Evolutionary conservation across 2,329 filamentous ascomycete species (phyloP), one percentile per base, ranked within the genome.

Genomic region (Epichloe gansuensis): DNA sequence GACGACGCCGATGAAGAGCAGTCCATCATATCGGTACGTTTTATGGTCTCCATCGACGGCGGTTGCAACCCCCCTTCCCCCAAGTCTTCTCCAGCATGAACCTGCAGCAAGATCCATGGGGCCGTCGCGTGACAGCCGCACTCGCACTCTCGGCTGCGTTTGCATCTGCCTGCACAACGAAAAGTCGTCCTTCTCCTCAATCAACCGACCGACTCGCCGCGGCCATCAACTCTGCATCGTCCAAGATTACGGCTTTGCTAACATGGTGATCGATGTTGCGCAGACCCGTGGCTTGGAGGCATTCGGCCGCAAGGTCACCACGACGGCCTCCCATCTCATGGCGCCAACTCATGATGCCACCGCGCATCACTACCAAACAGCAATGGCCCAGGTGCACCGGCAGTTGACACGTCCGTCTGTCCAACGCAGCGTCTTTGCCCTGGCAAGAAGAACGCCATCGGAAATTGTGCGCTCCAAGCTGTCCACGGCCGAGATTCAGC

Each of bases 261-360:
- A 55, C 51, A 51, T 48, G 51, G 48, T 43, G n/a, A 17, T 31
- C 5, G 55, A 53, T 55, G 44, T 38, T 54, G 57, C 48, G 49
- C 62, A 95, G 90, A 83, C 88, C 52, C 86, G 89, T 62, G 88
- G 93, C 58, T 75, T 97, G 61, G 91, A 96, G 72, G 87, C 88
- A 52, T 96, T 98, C 70, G 83, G 90, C 60, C 84, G 91, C 65
- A 98, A 96, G 72, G 90, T 97, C 57, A 93, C 91, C 34, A 89
- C 89, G 31, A 97, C 93, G 21, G 93, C 93, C 53, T 88, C 83
- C 63, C 90, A 95, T 68, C 77, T 98, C 60, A 95, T 97, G 63
- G 85, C 80, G 45, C 82, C 85, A 46, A 70, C 81, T 53, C 65
- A 71, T 60, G 69, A 71, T 62, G 68, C 76, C 66, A 60, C 74